Base-by-base conservation (phyloP, 1,284 basidiomycete genomes). In the Chalciporus sp. region DNA sequence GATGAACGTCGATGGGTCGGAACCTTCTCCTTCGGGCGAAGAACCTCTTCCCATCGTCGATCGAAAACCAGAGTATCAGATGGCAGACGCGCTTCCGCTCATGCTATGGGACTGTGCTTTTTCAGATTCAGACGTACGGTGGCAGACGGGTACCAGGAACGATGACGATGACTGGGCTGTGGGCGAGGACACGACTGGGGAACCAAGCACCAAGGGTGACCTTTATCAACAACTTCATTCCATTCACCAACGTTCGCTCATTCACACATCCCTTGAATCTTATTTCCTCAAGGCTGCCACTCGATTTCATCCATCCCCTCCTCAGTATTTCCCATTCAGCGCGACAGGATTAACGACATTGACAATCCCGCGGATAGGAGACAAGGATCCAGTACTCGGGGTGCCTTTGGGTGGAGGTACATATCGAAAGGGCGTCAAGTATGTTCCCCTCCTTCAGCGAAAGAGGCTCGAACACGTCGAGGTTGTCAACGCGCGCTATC, bases 31-130 rank as follows among this genome's bases (percentile, higher is more conserved):
- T 23, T 23, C 23, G 23, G 23, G 23, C 3, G 23, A 23, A 39
- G 58, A 66, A 14, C 58, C 63, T 11, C 75, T 82, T 12, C 72
- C 81, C 40, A 66, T 84, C 12, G 77, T 93, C 50, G 72, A 82
- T 48, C 71, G 82, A 39, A 96, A 95, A 71, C 97, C 96, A 0
- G 84, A 85, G 53, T 99, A 98, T 69, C 86, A 90, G 62, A 98
- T 98, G 90, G 94, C 94, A 4, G 88, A 94, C 56, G 90, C 86
- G 1, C 78, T 97, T 0, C 96, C 97, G 0, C 81, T 99, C 27
- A 84, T 98, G 67, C 82, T 99, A 3, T 98, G 95, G 90, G 89
- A 94, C 44, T 96, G 94, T 66, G 87, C 81, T 0, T 99, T 94
- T 71, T 74, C 79, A 12, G 80, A 82, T 7, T 74, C 74, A 12